A percentile compares a stretch with the other conserved stretches of the same genome.
Evolutionary conservation across 2,329 filamentous ascomycete species (phyloP).

Genomic region (Neophaeococcomyces mojaviensis): DNA sequence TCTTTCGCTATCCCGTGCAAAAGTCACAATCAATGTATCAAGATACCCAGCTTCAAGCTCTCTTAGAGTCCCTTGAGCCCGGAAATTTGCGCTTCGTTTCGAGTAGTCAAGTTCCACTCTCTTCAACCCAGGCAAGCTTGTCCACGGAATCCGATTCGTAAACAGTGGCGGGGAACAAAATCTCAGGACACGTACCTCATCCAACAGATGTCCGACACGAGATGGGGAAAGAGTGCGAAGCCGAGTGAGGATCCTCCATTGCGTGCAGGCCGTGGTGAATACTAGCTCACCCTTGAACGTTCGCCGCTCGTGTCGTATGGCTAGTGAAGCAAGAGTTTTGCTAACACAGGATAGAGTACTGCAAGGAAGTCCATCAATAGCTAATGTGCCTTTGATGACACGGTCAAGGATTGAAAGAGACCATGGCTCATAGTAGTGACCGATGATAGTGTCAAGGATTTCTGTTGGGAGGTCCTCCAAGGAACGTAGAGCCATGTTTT

Average conservation of each 20-base stretch:
- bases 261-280: background rate
- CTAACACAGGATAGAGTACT: background rate
- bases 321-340: background rate
- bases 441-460: background rate
- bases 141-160: slow-evolving; percentile 5
- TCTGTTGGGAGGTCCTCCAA: background rate
- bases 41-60: background rate
- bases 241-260: background rate
- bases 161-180: slow-evolving; percentile 4
- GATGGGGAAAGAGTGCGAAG: background rate
- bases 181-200: background rate
- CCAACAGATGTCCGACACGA: background rate
- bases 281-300: background rate
- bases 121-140: background rate
- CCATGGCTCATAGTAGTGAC: background rate
- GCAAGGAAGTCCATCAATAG: background rate
- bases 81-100: slow-evolving; percentile 1
- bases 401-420: slow-evolving; percentile 1
- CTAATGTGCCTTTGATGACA: background rate
- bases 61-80: background rate
- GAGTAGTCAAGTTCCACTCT: slow-evolving; percentile 1
- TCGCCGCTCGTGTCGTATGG: background rate
- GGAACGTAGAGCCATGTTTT: too few species aligned
- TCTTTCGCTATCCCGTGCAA: slow-evolving; percentile 3
- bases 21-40: background rate